Evolutionary conservation across 2,329 filamentous ascomycete species (phyloP), one percentile per base, ranked within the genome.

Genomic region (Endothia cerciana): DNA sequence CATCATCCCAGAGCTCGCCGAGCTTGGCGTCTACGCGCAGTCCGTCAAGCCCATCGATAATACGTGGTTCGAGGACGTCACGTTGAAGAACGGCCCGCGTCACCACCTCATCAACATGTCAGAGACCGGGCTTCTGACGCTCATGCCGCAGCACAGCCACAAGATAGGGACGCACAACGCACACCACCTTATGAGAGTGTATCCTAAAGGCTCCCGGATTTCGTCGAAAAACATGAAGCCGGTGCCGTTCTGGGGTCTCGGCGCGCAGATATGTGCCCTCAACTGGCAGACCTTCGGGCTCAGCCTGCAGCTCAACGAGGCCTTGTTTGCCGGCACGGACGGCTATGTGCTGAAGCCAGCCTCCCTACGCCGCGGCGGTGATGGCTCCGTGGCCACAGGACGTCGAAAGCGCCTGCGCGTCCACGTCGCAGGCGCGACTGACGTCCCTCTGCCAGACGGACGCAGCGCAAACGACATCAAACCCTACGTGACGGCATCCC

Each of bases 31-130:
- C 1, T 91, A 91, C 69, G 89, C 88, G 0, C 89, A 91, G 72
- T 89, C 87, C 0, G 87, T 91, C 64, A 91, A 91, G 73, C 89
- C 89, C 0, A 76, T 77, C 63, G 83, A 91, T 74, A 85, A 88
- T 71, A 88, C 87, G 0, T 91, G 89, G 89, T 90, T 83, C 72
- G 83, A 86, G 22, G 71, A 77, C 3, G 80, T 78, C 2, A 69
- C 75, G 19, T 74, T 85, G 33, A 72, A 80, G 73, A 86, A 90
- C 64, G 85, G 82, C 0, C 87, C 87, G 40, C 86, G 88, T 68
- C 85, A 89, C 71, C 87, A 89, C 65, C 83, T 89, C 68, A 88
- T 90, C 81, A 91, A 91, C 71, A 83, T 91, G 3, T 91, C 88
- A 2, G 89, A 91, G 74, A 83, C 82, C 0, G 86, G 85, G 0